Base-by-base conservation (phyloP, 2,329 filamentous ascomycete genomes). In the Paradendryphiella salina region DNA sequence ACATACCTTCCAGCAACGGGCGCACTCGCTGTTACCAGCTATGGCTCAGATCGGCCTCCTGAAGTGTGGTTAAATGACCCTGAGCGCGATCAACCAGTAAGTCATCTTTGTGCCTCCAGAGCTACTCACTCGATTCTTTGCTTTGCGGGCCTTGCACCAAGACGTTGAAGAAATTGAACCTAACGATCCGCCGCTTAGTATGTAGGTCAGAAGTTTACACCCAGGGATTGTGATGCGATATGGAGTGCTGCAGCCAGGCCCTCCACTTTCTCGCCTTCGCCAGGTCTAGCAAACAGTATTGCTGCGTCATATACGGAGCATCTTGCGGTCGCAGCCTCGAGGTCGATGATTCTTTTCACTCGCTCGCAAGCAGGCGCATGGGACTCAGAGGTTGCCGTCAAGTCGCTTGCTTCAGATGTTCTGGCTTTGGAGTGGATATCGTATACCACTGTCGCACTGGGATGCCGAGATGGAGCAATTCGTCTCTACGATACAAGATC, bases 361-460 rank as follows among this genome's bases (percentile, higher is more conserved):
- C 58, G 66, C 18, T 54, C 54, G 2, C 46, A 46, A 28, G 33
- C 50, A 17, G 66, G 61, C 29, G 37, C 42, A 7, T 73, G 64
- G 67, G 50, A 66, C 48, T 47, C 45, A 1, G 29, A 43, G 3
- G 56, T 45, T 1, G 37, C 39, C 0, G 37, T 60, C 1, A 31
- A 58, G n/a, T 33, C 50, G 5, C 39, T 62, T 1, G n/a, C 52
- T 0, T 56, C 63, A 4, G 71, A 75, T 32, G 56, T 73, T 10
- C 57, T 73, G 7, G 57, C 71, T 0, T 33, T 75, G 3, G 58
- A 66, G 15, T 76, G 72, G 73, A 55, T 73, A 2, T 63, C 58
- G 1, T 54, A 59, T 9, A 69, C 55, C 6, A 64, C 64, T 5
- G 32, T 76, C 15, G 63, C 64, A 1, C 47, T 68, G 2, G 73